Percentiles rank a stretch among this genome's conserved stretches.
Conservation (phyloP, 768 basidiomycete genomes). For the Suillus fuscotomentosus region DNA sequence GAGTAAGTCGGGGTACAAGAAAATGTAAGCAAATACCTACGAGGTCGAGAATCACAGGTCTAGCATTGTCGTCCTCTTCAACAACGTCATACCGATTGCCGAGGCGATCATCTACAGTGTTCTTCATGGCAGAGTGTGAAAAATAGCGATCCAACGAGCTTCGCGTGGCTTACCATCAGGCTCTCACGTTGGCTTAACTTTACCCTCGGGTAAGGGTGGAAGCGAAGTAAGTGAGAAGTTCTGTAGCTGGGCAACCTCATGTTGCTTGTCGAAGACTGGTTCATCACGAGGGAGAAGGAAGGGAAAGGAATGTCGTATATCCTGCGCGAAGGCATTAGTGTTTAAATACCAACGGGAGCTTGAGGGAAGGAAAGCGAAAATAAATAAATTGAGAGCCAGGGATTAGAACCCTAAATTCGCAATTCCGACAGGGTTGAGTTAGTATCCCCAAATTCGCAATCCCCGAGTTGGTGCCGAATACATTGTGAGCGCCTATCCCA, state of each 20-base stretch:
- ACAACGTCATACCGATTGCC: not conserved
- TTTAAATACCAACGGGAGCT: not conserved
- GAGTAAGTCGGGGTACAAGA: not conserved
- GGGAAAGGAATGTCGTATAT: not conserved
- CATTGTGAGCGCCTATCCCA: slow-evolving; percentile 4
- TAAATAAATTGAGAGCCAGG: slow-evolving; percentile 3
- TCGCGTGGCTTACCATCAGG: slow-evolving; percentile 17
- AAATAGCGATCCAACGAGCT: slow-evolving; percentile 4
- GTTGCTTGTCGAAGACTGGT: slow-evolving; percentile 15
- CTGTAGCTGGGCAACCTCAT: slow-evolving; percentile 22
- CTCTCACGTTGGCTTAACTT: slow-evolving; percentile 23
- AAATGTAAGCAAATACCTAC: not conserved
- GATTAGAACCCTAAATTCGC: not conserved
- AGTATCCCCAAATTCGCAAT: slow-evolving; percentile 2
- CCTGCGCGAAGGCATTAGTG: slow-evolving; percentile 4
- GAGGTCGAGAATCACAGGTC: not conserved
- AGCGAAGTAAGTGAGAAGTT: slow-evolving; percentile 27
- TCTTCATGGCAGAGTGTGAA: slow-evolving; percentile 5
- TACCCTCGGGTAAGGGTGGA: slow-evolving; percentile 28
- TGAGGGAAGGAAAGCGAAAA: slow-evolving; percentile 4
- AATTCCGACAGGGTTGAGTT: slow-evolving; percentile 9
- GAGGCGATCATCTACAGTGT: slow-evolving; percentile 9
- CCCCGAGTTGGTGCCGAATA: slow-evolving; percentile 1
- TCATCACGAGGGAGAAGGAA: not conserved
- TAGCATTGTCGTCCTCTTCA: not conserved